Percentiles rank a stretch among this genome's conserved stretches.
Evolutionary conservation across 768 basidiomycete species (phyloP).

Genomic region (Boletellus ananiceps): DNA sequence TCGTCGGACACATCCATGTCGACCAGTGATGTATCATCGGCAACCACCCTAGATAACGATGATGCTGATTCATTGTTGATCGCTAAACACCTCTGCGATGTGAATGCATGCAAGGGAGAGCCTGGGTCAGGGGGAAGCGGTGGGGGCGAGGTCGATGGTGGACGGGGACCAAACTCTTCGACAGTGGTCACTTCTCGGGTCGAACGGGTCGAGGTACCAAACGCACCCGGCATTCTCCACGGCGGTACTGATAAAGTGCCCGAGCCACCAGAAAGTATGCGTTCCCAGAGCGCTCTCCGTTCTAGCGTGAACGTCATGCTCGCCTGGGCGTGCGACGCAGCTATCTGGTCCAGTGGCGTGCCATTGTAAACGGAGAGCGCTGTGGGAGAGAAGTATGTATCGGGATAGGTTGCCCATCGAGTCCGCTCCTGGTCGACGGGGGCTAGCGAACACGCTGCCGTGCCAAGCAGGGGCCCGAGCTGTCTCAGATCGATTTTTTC

Average conservation of each 20-base stretch:
- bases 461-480: not conserved
- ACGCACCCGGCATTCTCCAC: constrained; percentile 21
- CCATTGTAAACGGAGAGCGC: constrained; percentile 51
- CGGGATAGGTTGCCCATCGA: constrained; percentile 65
- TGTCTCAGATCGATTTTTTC: constrained; percentile 33
- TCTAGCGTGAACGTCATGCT: constrained; percentile 34
- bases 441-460: not conserved
- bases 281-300: constrained; percentile 39
- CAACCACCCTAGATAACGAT: not conserved
- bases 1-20: constrained; percentile 31
- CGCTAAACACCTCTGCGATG: not conserved
- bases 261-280: constrained; percentile 26
- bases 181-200: not conserved
- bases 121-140: constrained; percentile 29
- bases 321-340: constrained; percentile 26
- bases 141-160: constrained; percentile 31
- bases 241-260: constrained; percentile 6
- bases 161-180: constrained; percentile 27
- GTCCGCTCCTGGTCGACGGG: constrained; percentile 1
- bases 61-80: not conserved
- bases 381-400: constrained; percentile 53
- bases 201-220: constrained; percentile 6
- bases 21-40: constrained; percentile 4
- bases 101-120: not conserved
- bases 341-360: constrained; percentile 25